Evolutionary conservation across 768 basidiomycete species (phyloP), one percentile per base, ranked within the genome.

Genomic region (Lyophyllum shimeji): DNA sequence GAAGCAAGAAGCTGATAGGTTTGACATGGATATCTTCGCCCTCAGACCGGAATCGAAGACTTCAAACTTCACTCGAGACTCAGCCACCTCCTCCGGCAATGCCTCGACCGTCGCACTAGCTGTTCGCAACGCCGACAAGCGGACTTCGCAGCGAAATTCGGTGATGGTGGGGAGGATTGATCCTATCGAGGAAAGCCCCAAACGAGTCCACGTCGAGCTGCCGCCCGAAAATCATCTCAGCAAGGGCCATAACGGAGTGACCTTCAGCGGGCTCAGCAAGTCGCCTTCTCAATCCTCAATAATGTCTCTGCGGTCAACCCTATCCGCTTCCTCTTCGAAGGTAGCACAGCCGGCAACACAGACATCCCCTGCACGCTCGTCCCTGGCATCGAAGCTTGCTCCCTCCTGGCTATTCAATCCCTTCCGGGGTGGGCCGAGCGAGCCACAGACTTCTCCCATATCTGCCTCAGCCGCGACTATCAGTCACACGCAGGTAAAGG

Each of bases 341-440:
- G 65, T 61, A 18, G 52, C 55, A n/a, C n/a, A n/a, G n/a, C 43
- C 42, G 6, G 52, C 45, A 33, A 57, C 65, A 17, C 67, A 69
- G 39, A 60, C 74, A 20, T 61, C 65, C 20, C 62, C 72, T 40
- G 64, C 67, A 6, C 79, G 77, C 24, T 65, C 71, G 2, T 73
- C 77, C 1, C 53, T 83, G 0, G 72, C 78, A 11, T 84, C 88
- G 1, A 89, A 84, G 63, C 76, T 90, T 39, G 75, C 89, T 0
- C 82, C 89, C 1, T 78, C 86, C n/a, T 92, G 90, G 90, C 69
- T 92, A 11, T 87, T 90, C 69, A 89, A 85, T 63, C 81, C 86
- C 5, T 92, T 93, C 68, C 76, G 88, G 31, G 84, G 80, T 55
- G 80, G 76, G 0, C 76, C 80, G 7, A 82, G 80, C 59, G 86